Conservation (phyloP, 345 rosid species). For the Populus nigra region DNA sequence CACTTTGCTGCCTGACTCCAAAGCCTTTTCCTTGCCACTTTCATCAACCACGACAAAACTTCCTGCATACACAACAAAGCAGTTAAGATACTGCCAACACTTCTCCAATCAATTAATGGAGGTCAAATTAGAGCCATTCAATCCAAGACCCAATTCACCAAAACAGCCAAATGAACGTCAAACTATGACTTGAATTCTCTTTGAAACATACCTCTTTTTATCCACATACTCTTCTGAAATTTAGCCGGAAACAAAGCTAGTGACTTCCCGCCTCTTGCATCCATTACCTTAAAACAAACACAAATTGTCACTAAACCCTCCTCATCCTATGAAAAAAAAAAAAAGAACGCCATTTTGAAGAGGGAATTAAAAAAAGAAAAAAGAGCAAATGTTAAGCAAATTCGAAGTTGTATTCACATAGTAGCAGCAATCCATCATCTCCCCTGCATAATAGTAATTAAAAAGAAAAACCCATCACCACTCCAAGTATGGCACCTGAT, state of each 20-base stretch:
- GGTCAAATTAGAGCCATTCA: neutral
- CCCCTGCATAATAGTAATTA: too few species aligned
- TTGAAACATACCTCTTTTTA: slow-evolving; percentile 64
- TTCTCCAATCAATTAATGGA: neutral
- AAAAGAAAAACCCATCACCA: too few species aligned
- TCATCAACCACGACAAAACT: slow-evolving; percentile 84
- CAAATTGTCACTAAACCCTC: neutral
- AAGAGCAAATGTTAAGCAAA: too few species aligned
- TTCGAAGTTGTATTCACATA: too few species aligned
- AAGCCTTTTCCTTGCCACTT: slow-evolving; percentile 83
- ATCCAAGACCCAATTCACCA: neutral
- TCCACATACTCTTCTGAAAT: slow-evolving; percentile 92
- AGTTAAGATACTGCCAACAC: neutral
- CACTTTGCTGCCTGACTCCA: slow-evolving; percentile 81
- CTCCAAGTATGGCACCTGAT: too few species aligned
- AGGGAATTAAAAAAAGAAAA: too few species aligned
- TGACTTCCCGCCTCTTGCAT: slow-evolving; percentile 61
- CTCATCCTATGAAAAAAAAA: neutral
- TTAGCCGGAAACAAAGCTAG: slow-evolving; percentile 87
- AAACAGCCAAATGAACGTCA: neutral
- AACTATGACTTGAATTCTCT: neutral
- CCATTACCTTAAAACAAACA: slow-evolving; percentile 53
- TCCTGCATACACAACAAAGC: slow-evolving; percentile 38
- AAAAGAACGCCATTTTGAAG: too few species aligned
- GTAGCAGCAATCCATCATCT: too few species aligned